Evolutionary conservation across 1,284 basidiomycete species (phyloP).

Genomic region (Cryptococcus deneoformans): DNA sequence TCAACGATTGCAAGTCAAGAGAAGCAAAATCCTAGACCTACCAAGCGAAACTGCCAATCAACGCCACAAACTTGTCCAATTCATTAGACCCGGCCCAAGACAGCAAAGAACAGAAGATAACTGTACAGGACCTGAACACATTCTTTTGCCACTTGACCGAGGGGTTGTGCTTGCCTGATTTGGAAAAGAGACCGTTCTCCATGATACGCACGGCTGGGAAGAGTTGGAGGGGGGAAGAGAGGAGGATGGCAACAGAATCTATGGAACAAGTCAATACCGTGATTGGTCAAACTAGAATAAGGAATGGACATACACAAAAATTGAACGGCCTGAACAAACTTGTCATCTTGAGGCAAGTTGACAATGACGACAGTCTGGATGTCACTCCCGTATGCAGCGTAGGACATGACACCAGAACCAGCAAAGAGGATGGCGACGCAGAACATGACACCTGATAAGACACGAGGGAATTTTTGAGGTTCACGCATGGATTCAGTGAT

Average conservation of each 20-base stretch:
- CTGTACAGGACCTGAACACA: constrained; percentile 72
- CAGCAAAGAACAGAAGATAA: constrained; percentile 69
- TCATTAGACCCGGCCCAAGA: constrained; percentile 85
- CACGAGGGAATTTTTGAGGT: constrained; percentile 86
- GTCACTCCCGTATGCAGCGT: constrained; percentile 81
- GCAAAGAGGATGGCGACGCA: constrained; percentile 70
- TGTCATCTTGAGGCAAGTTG: constrained; percentile 81
- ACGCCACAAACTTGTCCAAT: constrained; percentile 94
- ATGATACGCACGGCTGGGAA: constrained; percentile 97
- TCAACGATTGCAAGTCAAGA: not conserved
- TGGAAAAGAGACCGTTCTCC: constrained; percentile 90
- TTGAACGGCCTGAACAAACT: constrained; percentile 82
- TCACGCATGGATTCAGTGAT: constrained; percentile 95
- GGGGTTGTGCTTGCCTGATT: constrained; percentile 65
- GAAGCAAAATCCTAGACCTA: constrained; percentile 52
- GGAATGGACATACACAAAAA: constrained; percentile 62
- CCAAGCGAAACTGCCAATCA: constrained; percentile 95
- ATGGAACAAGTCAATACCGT: constrained; percentile 6
- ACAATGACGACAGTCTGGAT: constrained; percentile 93
- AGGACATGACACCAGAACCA: constrained; percentile 83
- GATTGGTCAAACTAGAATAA: constrained; percentile 7
- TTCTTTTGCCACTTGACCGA: constrained; percentile 82
- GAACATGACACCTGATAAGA: constrained; percentile 87
- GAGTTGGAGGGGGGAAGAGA: constrained; percentile 91
- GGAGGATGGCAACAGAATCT: constrained; percentile 82